Evolutionary conservation across 805 yeast species (phyloP), one percentile per base, ranked within the genome.

Genomic region (Kazachstania taianensis): DNA sequence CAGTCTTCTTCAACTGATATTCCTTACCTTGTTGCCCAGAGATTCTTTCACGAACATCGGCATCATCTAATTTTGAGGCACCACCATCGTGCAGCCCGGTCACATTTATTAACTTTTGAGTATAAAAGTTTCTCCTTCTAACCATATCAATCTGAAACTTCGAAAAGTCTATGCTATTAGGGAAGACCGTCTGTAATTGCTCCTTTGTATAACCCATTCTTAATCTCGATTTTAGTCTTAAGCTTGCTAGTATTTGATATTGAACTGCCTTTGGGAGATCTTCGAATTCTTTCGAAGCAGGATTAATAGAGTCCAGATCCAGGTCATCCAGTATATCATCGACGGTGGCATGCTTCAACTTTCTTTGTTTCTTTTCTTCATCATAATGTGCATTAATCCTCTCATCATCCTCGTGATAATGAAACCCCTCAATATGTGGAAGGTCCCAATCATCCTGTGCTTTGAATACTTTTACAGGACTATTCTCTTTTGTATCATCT

Each of bases 161-260:
- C 13, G 96, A 86, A 50, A 92, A 92, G 41, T 86, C 96, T 73
- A 83, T 69, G 36, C 87, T 75, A 49, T 82, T 69, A 0, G 96
- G 94, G 48, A 89, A 92, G 37, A 85, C 62, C 4, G 72, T 63
- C 44, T 83, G 82, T 24, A 92, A 64, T 50, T 92, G 96, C n/a
- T 82, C 86, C 39, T 86, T 83, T 0, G 89, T 68, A 52, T 82
- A 87, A 1, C 99, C 99, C 94, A 92, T 79, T 62, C 99, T 75
- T 53, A 92, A 69, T 39, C 99, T 64, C 0, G 96, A 87, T 42
- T 85, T 70, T 18, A 86, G 62, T 38, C 99, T 59, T 12, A 94
- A 69, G 40, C 83, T 84, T 7, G 92, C 83, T 9, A 92, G 61
- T 3, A 85, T 73, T 72, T 86, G 84, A 53, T 92, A 92, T 53